A percentile compares a stretch with the other conserved stretches of the same genome.
phyloP scores from a whole-genome alignment of 2,329 filamentous ascomycete genomes.

The Alternaria triticina region DNA sequence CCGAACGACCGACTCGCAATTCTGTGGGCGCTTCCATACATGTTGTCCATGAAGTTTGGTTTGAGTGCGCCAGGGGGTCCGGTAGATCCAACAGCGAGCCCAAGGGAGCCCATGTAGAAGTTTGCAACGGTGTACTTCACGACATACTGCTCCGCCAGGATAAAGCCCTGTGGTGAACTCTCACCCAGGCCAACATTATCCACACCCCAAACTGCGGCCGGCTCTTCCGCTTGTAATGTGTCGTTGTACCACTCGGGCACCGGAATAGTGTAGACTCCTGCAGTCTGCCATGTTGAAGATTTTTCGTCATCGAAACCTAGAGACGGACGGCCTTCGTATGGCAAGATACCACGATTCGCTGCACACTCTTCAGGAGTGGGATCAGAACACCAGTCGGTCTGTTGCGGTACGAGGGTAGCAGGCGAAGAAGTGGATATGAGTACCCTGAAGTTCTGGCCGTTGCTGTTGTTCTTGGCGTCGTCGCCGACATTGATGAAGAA shows the following conservation, averaged over 20 bases:
- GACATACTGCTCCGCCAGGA: constrained; percentile 26
- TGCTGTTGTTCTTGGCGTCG: constrained; percentile 24
- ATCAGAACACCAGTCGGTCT: constrained; percentile 34
- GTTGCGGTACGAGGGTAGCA: constrained; percentile 31
- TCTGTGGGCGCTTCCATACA: constrained; percentile 2
- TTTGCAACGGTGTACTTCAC: constrained; percentile 22
- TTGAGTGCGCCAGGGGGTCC: constrained; percentile 12
- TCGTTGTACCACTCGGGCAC: constrained; percentile 25
- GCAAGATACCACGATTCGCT: constrained; percentile 33
- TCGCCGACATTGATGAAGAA: constrained; percentile 50
- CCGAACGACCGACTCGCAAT: constrained; percentile 41
- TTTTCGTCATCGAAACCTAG: constrained; percentile 22
- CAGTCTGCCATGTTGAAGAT: constrained; percentile 23
- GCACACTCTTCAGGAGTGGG: constrained; percentile 26
- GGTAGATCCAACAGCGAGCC: constrained; percentile 24
- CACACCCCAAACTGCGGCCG: constrained; percentile 21
- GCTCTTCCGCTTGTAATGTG: constrained; percentile 4
- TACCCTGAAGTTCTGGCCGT: constrained; percentile 46
- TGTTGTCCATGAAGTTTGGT: constrained; percentile 31
- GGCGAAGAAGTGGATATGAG: constrained; percentile 41
- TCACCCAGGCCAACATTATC: constrained; percentile 39
- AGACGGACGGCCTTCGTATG: constrained; percentile 21
- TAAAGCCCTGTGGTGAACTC: constrained; percentile 17
- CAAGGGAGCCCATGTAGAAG: constrained; percentile 43
- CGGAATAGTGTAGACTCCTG: constrained; percentile 23